A percentile compares a stretch with the other conserved stretches of the same genome.
Evolutionary conservation across 345 rosid genomes (phyloP).

Genomic region (Dipteronia sinensis): DNA sequence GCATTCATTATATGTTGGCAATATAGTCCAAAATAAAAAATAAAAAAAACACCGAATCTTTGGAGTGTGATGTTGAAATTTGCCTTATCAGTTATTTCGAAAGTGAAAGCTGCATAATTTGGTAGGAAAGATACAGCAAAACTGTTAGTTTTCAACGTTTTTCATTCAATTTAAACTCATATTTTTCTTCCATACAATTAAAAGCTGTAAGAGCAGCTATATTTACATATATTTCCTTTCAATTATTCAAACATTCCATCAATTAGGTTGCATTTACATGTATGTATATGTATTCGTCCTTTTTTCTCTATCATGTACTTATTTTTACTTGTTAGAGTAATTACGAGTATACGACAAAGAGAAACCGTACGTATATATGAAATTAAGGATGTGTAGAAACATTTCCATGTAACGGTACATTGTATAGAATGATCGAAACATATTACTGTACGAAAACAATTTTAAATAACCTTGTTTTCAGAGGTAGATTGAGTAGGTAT

Average conservation of each 20-base stretch:
- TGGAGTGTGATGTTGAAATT: neutral
- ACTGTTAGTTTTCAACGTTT: neutral
- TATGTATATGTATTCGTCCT: too few relatives aligned
- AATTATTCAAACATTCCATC: neutral
- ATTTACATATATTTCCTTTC: neutral
- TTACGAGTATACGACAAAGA: too few relatives aligned
- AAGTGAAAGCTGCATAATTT: conserved; percentile 8
- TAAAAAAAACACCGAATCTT: neutral
- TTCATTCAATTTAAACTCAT: neutral
- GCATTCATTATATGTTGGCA: neutral
- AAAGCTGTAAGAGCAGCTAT: neutral
- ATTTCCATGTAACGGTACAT: too few relatives aligned
- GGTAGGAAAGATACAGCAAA: neutral
- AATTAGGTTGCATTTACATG: too few relatives aligned
- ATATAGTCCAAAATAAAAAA: neutral
- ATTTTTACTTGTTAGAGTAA: too few relatives aligned
- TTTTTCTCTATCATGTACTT: too few relatives aligned
- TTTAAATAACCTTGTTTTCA: too few relatives aligned
- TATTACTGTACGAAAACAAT: too few relatives aligned
- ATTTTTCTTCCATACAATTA: neutral
- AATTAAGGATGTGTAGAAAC: too few relatives aligned
- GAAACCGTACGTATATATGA: too few relatives aligned
- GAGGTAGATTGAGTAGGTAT: too few relatives aligned
- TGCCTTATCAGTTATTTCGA: neutral
- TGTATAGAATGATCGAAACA: too few relatives aligned